phyloP scores from a whole-genome alignment of 1,284 basidiomycete species.

The Cronartium quercuum region DNA sequence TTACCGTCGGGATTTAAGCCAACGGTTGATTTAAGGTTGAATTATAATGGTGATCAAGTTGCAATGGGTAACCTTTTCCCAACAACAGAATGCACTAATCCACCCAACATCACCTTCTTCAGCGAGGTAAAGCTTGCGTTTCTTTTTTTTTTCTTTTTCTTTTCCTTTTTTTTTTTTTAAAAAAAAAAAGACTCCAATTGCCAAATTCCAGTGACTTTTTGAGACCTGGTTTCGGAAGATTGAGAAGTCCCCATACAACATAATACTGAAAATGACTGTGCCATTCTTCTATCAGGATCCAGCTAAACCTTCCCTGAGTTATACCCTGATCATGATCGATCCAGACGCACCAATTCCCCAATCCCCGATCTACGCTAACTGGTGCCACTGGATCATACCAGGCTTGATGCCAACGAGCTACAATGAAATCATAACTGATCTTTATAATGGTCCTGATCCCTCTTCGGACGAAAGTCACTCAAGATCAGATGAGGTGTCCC shows the following conservation, averaged over 20 bases:
- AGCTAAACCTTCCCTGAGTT: background rate
- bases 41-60: background rate
- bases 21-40: background rate
- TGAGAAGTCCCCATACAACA: background rate
- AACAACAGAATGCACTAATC: background rate
- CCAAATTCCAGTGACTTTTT: background rate
- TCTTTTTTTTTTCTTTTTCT: background rate
- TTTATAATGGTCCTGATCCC: background rate
- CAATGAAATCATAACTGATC: background rate
- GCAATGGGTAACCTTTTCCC: background rate
- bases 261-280: background rate
- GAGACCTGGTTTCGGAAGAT: background rate
- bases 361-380: slow-evolving; percentile 1
- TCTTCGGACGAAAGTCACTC: background rate
- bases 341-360: background rate
- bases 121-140: background rate
- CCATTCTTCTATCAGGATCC: background rate
- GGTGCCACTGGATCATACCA: slow-evolving; percentile 1
- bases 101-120: background rate
- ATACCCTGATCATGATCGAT: background rate
- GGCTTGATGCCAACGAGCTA: background rate
- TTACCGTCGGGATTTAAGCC: background rate
- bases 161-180: background rate
- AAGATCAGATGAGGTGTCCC: background rate
- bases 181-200: too few relatives aligned